These are phyloP conservation scores for Aspergillus texensis DNA, from an alignment of 2,329 filamentous ascomycete genomes.

Conservation along the genomic window DNA sequence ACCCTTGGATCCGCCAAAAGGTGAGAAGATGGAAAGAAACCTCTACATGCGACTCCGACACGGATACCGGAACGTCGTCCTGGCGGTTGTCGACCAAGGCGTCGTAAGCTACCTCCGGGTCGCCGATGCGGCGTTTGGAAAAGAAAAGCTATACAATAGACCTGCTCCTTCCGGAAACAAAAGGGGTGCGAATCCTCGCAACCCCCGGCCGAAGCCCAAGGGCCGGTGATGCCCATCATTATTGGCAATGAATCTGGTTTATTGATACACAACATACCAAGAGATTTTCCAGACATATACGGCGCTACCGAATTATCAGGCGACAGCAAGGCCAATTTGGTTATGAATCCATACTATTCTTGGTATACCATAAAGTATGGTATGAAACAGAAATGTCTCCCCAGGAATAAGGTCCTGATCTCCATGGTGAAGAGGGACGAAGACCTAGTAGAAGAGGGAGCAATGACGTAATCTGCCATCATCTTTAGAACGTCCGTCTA, in stretches of 20 bases:
- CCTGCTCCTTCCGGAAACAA: constrained; percentile 34
- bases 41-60: constrained; percentile 81
- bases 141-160: constrained; percentile 69
- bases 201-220: constrained; percentile 31
- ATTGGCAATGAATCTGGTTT: background rate
- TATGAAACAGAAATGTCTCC: constrained; percentile 26
- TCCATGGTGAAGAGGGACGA: constrained; percentile 23
- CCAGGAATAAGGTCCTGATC: constrained; percentile 30
- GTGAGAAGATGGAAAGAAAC: constrained; percentile 51
- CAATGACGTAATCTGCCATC: constrained; percentile 46
- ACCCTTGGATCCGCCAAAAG: constrained; percentile 65
- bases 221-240: constrained; percentile 28
- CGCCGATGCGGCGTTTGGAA: constrained; percentile 76
- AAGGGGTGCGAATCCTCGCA: constrained; percentile 28
- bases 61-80: constrained; percentile 77
- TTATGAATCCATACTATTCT: background rate
- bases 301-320: background rate
- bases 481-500: constrained; percentile 52
- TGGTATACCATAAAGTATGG: background rate
- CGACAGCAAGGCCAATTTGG: background rate
- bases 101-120: constrained; percentile 85
- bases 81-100: constrained; percentile 88
- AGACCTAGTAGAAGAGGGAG: constrained; percentile 30
- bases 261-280: background rate
- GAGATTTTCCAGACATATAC: background rate